Base-by-base conservation (phyloP, 2,329 filamentous ascomycete genomes). In the Phaeosphaeriaceae sp. region DNA sequence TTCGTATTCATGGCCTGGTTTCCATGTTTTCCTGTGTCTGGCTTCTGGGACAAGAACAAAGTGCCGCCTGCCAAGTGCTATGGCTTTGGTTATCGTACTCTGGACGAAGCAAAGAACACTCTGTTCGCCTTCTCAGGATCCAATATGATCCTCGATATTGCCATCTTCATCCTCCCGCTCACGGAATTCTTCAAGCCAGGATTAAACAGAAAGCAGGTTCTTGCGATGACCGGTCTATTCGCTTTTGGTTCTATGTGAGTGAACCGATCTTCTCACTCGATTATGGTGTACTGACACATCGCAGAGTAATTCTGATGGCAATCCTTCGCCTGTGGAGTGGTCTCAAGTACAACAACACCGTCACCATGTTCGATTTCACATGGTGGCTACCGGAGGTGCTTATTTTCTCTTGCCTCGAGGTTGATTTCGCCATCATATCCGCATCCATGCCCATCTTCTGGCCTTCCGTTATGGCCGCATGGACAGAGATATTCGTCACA, bases 381-480 rank as follows among this genome's bases (percentile, higher is more conserved):
- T 76, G 65, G 67, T 71, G 71, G 68, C 70, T 71, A 17, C 68
- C 69, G 0, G 61, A 69, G 25, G 63, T 65, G 2, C 53, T 73
- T n/a, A 68, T 76, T 36, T 61, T 76, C 44, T 71, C 70, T 15
- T 69, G 64, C 47, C 62, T 77, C 33, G 74, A 77, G 54, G 61
- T 76, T 49, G 68, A 76, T 33, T 70, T 77, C 46, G 74, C 74
- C 15, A 75, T 77, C 54, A 71, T 75, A 22, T 75, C 70, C 60
- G 74, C 73, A 27, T 74, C 71, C 9, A 73, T 77, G 56, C 75
- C 75, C 17, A 75, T 76, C 33, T 76, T 77, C 65, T 77, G 75
- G 75, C 74, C 73, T 7, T 59, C 67, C 15, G 61, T 77, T 33
- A 55, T 70, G 13, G 51, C 62, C n/a, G 64, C 65, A n/a, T 66